Evolutionary conservation across 2,329 filamentous ascomycete genomes (phyloP).

Genomic region (Alternaria novae-zelandiae): DNA sequence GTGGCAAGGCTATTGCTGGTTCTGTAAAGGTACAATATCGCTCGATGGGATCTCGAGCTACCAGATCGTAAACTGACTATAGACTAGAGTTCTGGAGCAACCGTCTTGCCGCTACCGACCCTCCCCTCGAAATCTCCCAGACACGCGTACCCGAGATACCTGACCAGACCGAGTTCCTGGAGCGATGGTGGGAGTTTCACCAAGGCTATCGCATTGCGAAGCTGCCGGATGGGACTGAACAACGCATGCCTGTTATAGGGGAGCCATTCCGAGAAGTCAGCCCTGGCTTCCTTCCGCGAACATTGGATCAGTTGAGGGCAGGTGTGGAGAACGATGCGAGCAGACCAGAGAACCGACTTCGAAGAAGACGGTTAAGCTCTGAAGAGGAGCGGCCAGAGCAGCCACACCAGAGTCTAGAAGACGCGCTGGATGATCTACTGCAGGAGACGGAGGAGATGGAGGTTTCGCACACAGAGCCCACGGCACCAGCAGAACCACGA

Average conservation of each 20-base stretch:
- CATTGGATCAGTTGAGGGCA: conserved; percentile 52
- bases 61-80: conserved; percentile 8
- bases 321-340: conserved; percentile 37
- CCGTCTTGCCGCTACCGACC: conserved; percentile 51
- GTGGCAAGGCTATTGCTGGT: conserved; percentile 61
- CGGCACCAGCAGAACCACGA: neutral
- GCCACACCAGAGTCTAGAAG: conserved; percentile 41
- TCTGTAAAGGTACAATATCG: conserved; percentile 50
- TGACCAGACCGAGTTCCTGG: conserved; percentile 55
- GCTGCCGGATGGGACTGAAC: conserved; percentile 52
- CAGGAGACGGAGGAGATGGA: conserved; percentile 32
- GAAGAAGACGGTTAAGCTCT: conserved; percentile 26
- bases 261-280: conserved; percentile 56
- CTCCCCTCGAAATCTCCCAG: conserved; percentile 50
- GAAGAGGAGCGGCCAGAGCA: conserved; percentile 30
- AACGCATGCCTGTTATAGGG: conserved; percentile 54
- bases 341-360: conserved; percentile 39
- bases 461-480: conserved; percentile 21
- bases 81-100: conserved; percentile 56
- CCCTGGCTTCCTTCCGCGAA: conserved; percentile 56
- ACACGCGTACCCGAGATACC: conserved; percentile 56
- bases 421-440: conserved; percentile 44
- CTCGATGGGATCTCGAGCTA: no score
- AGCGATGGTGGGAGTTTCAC: conserved; percentile 58
- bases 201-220: conserved; percentile 53